These are phyloP conservation scores for Colletotrichum karsti DNA, from an alignment of 2,329 filamentous ascomycete genomes.

Conservation along the genomic window DNA sequence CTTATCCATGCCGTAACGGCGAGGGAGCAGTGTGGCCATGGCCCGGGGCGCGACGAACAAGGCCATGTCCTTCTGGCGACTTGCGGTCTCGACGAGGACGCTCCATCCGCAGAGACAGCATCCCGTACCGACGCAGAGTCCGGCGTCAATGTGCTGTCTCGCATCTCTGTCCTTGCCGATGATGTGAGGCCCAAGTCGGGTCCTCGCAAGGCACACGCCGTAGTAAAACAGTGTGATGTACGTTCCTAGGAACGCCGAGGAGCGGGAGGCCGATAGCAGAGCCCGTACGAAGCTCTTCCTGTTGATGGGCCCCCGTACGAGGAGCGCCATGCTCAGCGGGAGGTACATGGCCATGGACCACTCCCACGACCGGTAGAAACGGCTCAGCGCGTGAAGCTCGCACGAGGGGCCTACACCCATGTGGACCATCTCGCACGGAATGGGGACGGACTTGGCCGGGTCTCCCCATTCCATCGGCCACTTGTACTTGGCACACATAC, in stretches of 20 bases:
- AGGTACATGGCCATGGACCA: slow-evolving; percentile 82
- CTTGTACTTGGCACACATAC: slow-evolving; percentile 77
- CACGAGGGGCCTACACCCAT: slow-evolving; percentile 79
- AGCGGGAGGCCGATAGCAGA: slow-evolving; percentile 69
- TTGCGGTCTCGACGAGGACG: slow-evolving; percentile 74
- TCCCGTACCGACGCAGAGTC: slow-evolving; percentile 75
- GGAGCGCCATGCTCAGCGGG: slow-evolving; percentile 75
- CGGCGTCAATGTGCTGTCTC: slow-evolving; percentile 64
- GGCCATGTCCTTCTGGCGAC: slow-evolving; percentile 76
- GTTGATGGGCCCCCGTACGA: slow-evolving; percentile 58
- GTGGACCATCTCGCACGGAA: slow-evolving; percentile 86
- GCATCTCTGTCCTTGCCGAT: slow-evolving; percentile 60
- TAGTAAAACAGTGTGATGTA: slow-evolving; percentile 89
- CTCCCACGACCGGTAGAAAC: slow-evolving; percentile 74
- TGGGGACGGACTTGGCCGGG: slow-evolving; percentile 72
- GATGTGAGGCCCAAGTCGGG: slow-evolving; percentile 74
- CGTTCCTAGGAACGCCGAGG: slow-evolving; percentile 78
- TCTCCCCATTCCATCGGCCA: slow-evolving; percentile 79
- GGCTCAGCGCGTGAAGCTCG: slow-evolving; percentile 75
- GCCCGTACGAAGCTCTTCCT: slow-evolving; percentile 55
- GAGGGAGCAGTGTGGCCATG: slow-evolving; percentile 76
- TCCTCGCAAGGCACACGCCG: slow-evolving; percentile 80
- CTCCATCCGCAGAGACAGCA: slow-evolving; percentile 85
- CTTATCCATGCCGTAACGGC: slow-evolving; percentile 69
- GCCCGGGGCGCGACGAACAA: slow-evolving; percentile 85